Conservation (phyloP, 495 filamentous ascomycete genomes). For the Hypoxylon fuscum region DNA sequence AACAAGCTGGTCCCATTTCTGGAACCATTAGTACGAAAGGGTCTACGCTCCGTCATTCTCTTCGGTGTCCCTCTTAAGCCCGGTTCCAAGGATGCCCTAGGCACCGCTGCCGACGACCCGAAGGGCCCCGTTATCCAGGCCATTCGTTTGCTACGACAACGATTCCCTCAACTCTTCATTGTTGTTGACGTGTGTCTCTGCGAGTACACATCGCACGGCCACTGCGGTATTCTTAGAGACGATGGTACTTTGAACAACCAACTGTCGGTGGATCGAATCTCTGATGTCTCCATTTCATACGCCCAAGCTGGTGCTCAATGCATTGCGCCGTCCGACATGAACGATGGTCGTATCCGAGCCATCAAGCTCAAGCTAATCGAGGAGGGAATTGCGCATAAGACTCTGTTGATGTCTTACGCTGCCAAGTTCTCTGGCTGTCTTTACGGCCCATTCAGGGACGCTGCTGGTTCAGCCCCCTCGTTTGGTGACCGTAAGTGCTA, state of each 20-base stretch:
- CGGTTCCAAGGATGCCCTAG: slow-evolving; percentile 85
- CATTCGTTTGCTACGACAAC: slow-evolving; percentile 80
- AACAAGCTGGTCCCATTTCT: slow-evolving; percentile 88
- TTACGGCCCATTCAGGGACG: slow-evolving; percentile 97
- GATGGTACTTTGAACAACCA: slow-evolving; percentile 93
- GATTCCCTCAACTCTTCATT: slow-evolving; percentile 90
- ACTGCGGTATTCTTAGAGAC: slow-evolving; percentile 93
- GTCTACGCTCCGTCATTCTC: slow-evolving; percentile 89
- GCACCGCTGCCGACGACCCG: slow-evolving; percentile 93
- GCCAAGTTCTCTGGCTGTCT: slow-evolving; percentile 97
- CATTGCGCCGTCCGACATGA: slow-evolving; percentile 98
- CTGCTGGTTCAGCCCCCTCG: slow-evolving; percentile 88
- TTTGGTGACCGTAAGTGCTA: slow-evolving; percentile 97
- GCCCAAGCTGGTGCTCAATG: slow-evolving; percentile 94
- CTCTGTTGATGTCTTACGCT: slow-evolving; percentile 94
- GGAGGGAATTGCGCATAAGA: slow-evolving; percentile 85
- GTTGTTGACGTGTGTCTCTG: slow-evolving; percentile 94
- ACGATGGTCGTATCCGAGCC: slow-evolving; percentile 93
- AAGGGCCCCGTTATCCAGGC: slow-evolving; percentile 87
- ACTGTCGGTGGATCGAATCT: slow-evolving; percentile 90
- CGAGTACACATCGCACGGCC: slow-evolving; percentile 98
- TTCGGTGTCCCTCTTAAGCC: slow-evolving; percentile 90
- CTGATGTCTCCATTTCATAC: slow-evolving; percentile 91
- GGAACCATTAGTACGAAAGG: slow-evolving; percentile 84
- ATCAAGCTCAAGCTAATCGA: slow-evolving; percentile 98